These are phyloP conservation scores for Bipolaris oryzae DNA, from an alignment of 2,329 filamentous ascomycete species.

Conservation along the genomic window DNA sequence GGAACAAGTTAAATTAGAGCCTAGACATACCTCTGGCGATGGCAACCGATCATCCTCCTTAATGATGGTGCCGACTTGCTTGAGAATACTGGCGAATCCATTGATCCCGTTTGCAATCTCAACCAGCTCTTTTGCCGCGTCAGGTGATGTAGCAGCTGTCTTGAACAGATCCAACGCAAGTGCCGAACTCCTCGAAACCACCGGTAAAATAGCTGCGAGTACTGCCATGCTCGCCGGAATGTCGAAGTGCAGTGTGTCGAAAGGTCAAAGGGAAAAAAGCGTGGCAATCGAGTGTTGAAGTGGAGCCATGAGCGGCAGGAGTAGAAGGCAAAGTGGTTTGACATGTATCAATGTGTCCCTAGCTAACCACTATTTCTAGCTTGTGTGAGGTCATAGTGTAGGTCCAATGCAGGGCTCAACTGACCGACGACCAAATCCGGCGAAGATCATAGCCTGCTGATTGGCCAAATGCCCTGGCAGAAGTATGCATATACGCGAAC, in stretches of 20 bases:
- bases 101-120: conserved; percentile 44
- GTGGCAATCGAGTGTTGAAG: conserved; percentile 11
- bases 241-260: not conserved
- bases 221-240: conserved; percentile 37
- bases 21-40: conserved; percentile 40
- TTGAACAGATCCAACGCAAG: conserved; percentile 45
- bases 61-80: conserved; percentile 47
- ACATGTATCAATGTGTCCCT: conserved; percentile 26
- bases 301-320: conserved; percentile 12
- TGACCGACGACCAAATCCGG: conserved; percentile 33
- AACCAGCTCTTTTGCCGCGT: conserved; percentile 35
- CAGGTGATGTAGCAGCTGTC: conserved; percentile 31
- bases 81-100: conserved; percentile 44
- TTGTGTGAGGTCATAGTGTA: conserved; percentile 35
- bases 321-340: conserved; percentile 15
- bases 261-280: conserved; percentile 3
- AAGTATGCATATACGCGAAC: conserved; percentile 23
- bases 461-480: conserved; percentile 26
- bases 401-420: conserved; percentile 27
- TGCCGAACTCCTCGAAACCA: conserved; percentile 41
- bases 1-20: not conserved
- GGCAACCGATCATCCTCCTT: conserved; percentile 47
- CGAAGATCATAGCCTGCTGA: conserved; percentile 20
- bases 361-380: conserved; percentile 16
- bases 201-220: conserved; percentile 43